Conservation (phyloP, 768 basidiomycete species). For the Dioszegia crocea region DNA sequence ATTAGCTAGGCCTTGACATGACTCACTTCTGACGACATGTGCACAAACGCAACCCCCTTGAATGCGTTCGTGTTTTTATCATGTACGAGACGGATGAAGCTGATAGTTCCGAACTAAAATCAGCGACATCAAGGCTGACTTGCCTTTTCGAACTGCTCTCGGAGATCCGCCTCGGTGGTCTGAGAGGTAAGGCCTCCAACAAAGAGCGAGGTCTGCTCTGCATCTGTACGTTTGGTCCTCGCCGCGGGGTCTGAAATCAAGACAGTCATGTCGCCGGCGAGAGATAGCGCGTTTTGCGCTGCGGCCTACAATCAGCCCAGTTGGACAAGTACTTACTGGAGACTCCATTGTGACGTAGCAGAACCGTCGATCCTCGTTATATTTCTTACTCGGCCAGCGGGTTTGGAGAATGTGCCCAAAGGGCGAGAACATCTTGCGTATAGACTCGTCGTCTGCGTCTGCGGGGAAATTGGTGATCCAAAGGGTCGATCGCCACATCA, state of each 20-base stretch:
- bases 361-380: conserved; percentile 83
- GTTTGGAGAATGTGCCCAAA: conserved; percentile 89
- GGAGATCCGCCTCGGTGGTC: conserved; percentile 70
- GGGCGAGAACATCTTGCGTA: conserved; percentile 72
- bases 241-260: conserved; percentile 84
- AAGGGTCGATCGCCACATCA: conserved; percentile 89
- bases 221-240: conserved; percentile 81
- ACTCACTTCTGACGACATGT: conserved; percentile 76
- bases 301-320: conserved; percentile 50
- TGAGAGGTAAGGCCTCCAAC: conserved; percentile 79
- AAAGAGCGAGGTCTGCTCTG: conserved; percentile 69
- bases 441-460: conserved; percentile 66
- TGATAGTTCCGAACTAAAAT: conserved; percentile 71
- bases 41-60: conserved; percentile 88
- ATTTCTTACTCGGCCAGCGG: conserved; percentile 97
- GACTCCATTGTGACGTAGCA: conserved; percentile 89
- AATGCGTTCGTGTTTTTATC: conserved; percentile 61
- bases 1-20: neutral
- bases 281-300: conserved; percentile 68
- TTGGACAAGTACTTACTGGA: conserved; percentile 58
- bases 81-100: conserved; percentile 71
- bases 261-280: conserved; percentile 73
- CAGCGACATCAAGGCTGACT: neutral
- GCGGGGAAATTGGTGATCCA: conserved; percentile 97
- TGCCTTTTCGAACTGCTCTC: conserved; percentile 61